Conservation (phyloP, 192 early-diverging fungal genomes). For the Backusella macrospora region DNA sequence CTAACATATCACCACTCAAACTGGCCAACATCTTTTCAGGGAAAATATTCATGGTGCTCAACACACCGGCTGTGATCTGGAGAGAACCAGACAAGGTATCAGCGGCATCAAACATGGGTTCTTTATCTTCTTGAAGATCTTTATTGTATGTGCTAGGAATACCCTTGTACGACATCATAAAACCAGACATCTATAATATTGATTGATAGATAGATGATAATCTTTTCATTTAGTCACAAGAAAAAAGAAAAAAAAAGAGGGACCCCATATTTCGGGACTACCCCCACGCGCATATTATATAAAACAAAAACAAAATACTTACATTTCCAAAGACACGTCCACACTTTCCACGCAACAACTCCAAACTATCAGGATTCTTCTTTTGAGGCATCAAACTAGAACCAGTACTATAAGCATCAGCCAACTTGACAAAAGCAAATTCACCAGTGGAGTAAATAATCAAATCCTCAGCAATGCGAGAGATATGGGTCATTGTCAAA, state of each 20-base stretch:
- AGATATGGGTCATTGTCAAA: conserved; percentile 90
- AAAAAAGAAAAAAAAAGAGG: not conserved
- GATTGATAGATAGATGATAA: not conserved
- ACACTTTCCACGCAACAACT: conserved; percentile 94
- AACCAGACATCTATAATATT: conserved; percentile 73
- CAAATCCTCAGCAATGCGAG: conserved; percentile 90
- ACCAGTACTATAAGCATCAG: conserved; percentile 98
- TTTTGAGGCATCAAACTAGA: conserved; percentile 99
- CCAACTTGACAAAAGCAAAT: conserved; percentile 93
- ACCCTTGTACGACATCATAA: conserved; percentile 99
- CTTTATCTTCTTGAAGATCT: conserved; percentile 99
- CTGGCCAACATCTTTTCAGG: conserved; percentile 80
- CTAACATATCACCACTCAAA: conserved; percentile 93
- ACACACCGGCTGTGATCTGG: conserved; percentile 90
- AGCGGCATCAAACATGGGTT: conserved; percentile 95
- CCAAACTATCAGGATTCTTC: conserved; percentile 97
- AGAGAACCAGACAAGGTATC: conserved; percentile 89
- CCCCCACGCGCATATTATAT: not conserved
- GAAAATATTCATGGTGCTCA: conserved; percentile 89
- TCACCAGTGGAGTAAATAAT: conserved; percentile 93
- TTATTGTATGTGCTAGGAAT: conserved; percentile 98
- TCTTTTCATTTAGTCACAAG: not conserved
- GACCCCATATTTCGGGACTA: not conserved
- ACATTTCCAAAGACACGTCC: conserved; percentile 95
- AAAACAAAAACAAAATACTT: conserved; percentile 15